A percentile compares a stretch with the other conserved stretches of the same genome.
Evolutionary conservation across 495 filamentous ascomycete genomes (phyloP).

Genomic region (Aspergillus baeticus): DNA sequence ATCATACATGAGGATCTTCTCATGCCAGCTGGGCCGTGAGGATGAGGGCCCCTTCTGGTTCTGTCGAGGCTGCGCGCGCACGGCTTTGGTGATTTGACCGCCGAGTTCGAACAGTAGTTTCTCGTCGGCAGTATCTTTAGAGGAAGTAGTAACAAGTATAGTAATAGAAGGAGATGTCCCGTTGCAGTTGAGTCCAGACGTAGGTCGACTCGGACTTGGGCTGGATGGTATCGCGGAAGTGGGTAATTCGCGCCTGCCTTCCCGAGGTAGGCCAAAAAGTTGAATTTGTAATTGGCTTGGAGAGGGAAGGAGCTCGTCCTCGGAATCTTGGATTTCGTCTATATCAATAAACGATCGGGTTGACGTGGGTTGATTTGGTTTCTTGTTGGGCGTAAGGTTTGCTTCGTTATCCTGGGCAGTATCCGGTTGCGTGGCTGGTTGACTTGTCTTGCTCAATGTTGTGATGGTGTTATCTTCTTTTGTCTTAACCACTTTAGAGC

Average conservation of each 20-base stretch:
- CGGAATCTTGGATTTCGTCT: constrained; percentile 69
- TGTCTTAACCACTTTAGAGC: neutral
- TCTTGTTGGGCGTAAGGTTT: neutral
- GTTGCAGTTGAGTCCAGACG: too few species aligned
- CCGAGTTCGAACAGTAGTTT: constrained; percentile 44
- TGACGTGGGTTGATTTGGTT: neutral
- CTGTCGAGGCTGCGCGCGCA: constrained; percentile 55
- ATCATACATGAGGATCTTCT: constrained; percentile 93
- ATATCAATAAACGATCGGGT: constrained; percentile 28
- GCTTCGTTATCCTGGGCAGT: neutral
- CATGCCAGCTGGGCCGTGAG: constrained; percentile 64
- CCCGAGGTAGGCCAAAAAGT: constrained; percentile 12
- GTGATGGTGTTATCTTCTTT: neutral
- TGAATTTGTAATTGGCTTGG: constrained; percentile 31
- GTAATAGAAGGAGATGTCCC: too few species aligned
- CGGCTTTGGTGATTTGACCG: constrained; percentile 62
- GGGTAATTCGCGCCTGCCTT: constrained; percentile 5
- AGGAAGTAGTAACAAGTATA: too few species aligned
- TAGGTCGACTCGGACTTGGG: neutral
- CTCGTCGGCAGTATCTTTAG: neutral
- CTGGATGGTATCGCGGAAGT: constrained; percentile 3
- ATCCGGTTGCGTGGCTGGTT: neutral
- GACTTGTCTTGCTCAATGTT: neutral
- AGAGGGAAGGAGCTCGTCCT: constrained; percentile 43
- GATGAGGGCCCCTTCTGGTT: constrained; percentile 9